Evolutionary conservation across 169 alveolate species (phyloP), one percentile per base, ranked within the genome.

Genomic region (Hepatocystis sp.): DNA sequence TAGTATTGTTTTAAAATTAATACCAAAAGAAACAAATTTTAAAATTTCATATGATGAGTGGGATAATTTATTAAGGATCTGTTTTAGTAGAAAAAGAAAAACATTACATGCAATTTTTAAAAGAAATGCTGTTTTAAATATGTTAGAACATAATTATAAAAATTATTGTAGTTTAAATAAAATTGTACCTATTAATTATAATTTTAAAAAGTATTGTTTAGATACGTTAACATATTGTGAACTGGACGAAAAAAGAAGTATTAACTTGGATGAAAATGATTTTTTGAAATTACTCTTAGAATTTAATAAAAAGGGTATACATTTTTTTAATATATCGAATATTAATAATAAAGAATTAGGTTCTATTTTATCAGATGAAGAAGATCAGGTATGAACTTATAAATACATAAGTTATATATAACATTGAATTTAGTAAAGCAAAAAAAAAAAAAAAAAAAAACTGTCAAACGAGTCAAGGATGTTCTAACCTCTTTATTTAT

Each of bases 41-140:
- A 67, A 93, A 90, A 93, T 97, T 32, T 98, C 97, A 86, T 98
- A 97, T 86, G 93, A 90, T 30, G 99, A 99, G 86, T 98, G 99
- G 99, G 99, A 99, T 93, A 99, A 99, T 2, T 86, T 99, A 93
- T 84, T 99, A 53, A 95, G 99, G 67, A 91, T 98, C 17, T 97
- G 99, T 81, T 99, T 99, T 89, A 94, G 97, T 84, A 95, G 99
- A 49, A 99, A 99, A 91, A 94, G 99, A 85, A 98, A 98, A 91
- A 97, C 99, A 4, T 92, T 99, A 66, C 95, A 98, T 17, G 99
- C 99, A 15, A 93, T 96, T 25, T 98, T 98, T 90, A 97, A 97
- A 60, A 95, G 96, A 63, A 97, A 97, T 81, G 91, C 98, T 19
- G 96, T 97, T 1, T 85, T 97, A 17, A 94, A 95, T 78, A 94